phyloP scores from a whole-genome alignment of 768 basidiomycete genomes.

The Pluteus cervinus region DNA sequence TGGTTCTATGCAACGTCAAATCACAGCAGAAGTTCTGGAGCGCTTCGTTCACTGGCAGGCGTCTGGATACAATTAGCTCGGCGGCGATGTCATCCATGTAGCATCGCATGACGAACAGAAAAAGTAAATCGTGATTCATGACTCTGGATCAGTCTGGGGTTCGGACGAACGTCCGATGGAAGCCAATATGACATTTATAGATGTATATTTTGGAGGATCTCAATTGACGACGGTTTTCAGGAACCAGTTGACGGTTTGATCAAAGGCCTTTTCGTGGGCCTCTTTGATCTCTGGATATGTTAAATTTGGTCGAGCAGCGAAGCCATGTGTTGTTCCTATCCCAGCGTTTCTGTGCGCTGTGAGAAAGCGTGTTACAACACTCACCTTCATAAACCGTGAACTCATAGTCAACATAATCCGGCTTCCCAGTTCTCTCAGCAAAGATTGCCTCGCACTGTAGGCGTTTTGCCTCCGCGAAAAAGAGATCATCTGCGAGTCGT shows the following conservation, averaged over 20 bases:
- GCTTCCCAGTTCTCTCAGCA: conserved; percentile 28
- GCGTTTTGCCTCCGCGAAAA: conserved; percentile 24
- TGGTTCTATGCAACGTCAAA: conserved; percentile 64
- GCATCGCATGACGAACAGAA: no score
- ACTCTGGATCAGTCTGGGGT: no score
- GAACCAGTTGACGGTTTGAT: conserved; percentile 40
- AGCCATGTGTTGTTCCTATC: conserved; percentile 40
- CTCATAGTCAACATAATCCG: conserved; percentile 35
- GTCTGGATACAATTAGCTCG: no score
- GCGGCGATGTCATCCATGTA: no score
- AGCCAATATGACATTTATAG: no score
- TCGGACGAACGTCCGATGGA: no score
- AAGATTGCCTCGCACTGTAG: conserved; percentile 29
- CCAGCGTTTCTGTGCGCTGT: background rate
- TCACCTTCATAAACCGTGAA: conserved; percentile 39
- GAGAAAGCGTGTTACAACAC: background rate
- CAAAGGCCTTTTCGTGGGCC: conserved; percentile 34
- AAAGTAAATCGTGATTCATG: no score
- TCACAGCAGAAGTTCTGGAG: conserved; percentile 72
- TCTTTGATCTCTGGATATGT: conserved; percentile 31
- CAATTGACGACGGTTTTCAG: no score
- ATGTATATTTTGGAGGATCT: no score
- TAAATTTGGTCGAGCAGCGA: conserved; percentile 36
- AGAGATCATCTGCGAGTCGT: conserved; percentile 27
- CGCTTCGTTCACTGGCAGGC: conserved; percentile 70